Conservation (phyloP, 371 early-diverging fungal genomes). For the Capniomyces stellatus region DNA sequence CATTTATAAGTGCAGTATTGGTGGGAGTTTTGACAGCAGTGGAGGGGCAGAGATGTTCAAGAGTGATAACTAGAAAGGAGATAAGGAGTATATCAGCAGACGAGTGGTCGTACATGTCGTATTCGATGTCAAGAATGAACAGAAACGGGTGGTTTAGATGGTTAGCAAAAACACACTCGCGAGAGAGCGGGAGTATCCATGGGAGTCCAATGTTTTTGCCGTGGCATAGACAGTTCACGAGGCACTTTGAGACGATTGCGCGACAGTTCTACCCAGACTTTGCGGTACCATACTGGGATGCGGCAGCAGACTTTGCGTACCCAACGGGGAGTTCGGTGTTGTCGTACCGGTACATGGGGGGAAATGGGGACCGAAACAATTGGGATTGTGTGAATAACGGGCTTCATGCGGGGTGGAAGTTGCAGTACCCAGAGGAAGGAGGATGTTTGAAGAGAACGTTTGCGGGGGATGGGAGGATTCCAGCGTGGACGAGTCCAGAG, state of each 20-base stretch:
- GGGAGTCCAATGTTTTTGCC: slow-evolving; percentile 20
- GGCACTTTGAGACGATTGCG: slow-evolving; percentile 21
- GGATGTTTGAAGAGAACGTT: slow-evolving; percentile 22
- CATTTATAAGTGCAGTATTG: no score
- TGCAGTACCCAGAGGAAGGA: slow-evolving; percentile 13
- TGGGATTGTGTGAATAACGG: slow-evolving; percentile 12
- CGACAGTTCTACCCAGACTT: slow-evolving; percentile 24
- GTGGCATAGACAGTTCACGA: slow-evolving; percentile 21
- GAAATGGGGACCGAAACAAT: slow-evolving; percentile 9
- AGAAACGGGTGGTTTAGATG: slow-evolving; percentile 16
- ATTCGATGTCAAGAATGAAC: slow-evolving; percentile 14
- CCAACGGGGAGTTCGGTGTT: slow-evolving; percentile 10
- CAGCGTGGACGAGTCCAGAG: slow-evolving; percentile 18
- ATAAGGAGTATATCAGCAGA: slow-evolving; percentile 15
- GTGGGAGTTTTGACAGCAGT: neutral
- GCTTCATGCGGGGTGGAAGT: slow-evolving; percentile 9
- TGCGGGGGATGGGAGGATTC: slow-evolving; percentile 8
- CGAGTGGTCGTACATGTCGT: slow-evolving; percentile 12
- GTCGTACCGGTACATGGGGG: slow-evolving; percentile 10
- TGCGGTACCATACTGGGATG: slow-evolving; percentile 31
- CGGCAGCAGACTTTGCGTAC: slow-evolving; percentile 10
- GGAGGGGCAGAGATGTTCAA: neutral
- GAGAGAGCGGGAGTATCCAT: slow-evolving; percentile 11
- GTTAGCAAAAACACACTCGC: slow-evolving; percentile 13
- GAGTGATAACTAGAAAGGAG: slow-evolving; percentile 13